Base-by-base conservation (phyloP, 75 land plant species). In the Sequoiadendron giganteum region DNA sequence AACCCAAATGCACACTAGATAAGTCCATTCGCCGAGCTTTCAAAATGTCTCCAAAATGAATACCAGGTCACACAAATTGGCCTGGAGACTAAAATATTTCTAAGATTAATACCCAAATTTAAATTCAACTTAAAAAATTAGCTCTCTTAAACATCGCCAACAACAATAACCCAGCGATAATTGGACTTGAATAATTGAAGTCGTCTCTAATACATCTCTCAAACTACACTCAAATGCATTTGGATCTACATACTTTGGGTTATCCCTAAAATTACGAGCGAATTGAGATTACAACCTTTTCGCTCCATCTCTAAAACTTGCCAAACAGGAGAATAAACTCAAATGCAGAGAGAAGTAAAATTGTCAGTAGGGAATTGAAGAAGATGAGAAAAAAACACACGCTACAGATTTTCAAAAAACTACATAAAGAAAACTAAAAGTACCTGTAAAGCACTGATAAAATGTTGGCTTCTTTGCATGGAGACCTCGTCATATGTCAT, bases 401-500 rank as follows among this genome's bases (percentile, higher is more conserved):
- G 72, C 1, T 25, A 6, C 9, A 49, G 16, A 85, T 28, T 61
- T 25, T 36, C 73, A 36, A 40, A 54, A 84, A 85, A 48, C 14
- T 15, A 28, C 55, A 38, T 32, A 38, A 68, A 86, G 52, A 28
- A 49, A 84, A 77, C 65, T 16, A 1, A 2, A 47, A 32, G 48
- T 16, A 96, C 96, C 94, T 95, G 96, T 65, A 96, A 86, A 38
- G 97, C 97, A 83, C 81, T 93, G 88, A 96, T 90, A 91, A 97
- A 97, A 90, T 88, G 94, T 88, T 93, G 94, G 92, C 99, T 96
- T 39, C 95, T 88, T 90, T 97, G 94, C 99, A 97, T 95, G 88
- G 97, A 95, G 25, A 89, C 93, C 92, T 97, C 99, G 61, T 97
- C 99, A 87, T 92, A 96, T 34, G 99, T 95, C 99, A 95, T 96